Base-by-base conservation (phyloP, 192 early-diverging fungal species). In the Rhizoclosmatium globosum region DNA sequence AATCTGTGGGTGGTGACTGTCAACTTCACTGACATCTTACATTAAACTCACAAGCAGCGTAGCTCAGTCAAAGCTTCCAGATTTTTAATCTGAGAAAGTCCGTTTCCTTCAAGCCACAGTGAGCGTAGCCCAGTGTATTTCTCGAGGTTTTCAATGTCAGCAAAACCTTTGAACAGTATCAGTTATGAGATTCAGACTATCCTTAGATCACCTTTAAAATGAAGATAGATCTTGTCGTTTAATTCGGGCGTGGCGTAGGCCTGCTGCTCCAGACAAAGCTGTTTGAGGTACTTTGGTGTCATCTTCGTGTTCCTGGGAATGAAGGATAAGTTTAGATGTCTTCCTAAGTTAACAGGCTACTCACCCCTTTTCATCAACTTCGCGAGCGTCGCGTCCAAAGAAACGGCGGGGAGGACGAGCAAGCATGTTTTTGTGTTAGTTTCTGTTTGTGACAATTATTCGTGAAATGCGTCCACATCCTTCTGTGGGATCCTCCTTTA, bases 91-190 rank as follows among this genome's bases (percentile, higher is more conserved):
- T 84, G 74, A 6, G 77, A 75, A 56, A 91, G 83, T 23, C 89
- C 90, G 68, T 91, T 91, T 68, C 90, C 90, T 81, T 91, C 90
- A 47, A 91, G 81, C 90, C 90, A 91, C 9, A 91, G 71, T 3
- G 85, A 77, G n/a, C 79, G 69, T 13, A 91, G 74, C 4, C 90
- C 90, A 6, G 77, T 81, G 79, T 91, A 91, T 64, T 59, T 21
- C 23, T 86, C 87, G 7, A 91, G 68, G 74, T 88, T 87, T 47
- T 91, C 87, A 69, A 91, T 91, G 47, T 89, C 85, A 41, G 86
- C 73, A 70, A 91, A 91, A 2, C 90, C 89, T 90, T 41, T 15
- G 4, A 7, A 13, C 50, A 17, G 50, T 0, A 31, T 31, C 31
- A 31, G 31, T 7, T n/a, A 71, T 31, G 31, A n/a, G 69, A 71